Conservation (phyloP, 2,329 filamentous ascomycete species). For the Neobulgaria alba region DNA sequence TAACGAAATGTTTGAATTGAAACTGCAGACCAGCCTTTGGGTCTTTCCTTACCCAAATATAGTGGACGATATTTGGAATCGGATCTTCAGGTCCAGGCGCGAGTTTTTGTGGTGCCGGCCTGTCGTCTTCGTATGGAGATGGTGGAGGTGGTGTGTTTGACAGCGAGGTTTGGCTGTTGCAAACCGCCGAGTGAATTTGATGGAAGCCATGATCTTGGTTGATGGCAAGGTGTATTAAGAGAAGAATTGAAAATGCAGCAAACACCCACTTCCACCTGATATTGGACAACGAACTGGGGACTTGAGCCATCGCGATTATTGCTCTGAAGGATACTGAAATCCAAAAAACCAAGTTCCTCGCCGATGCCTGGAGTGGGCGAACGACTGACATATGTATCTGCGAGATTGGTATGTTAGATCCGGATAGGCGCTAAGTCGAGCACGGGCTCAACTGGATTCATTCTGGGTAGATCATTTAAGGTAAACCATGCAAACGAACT, state of each 20-base stretch:
- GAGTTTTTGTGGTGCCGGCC: too few relatives aligned
- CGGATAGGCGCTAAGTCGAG: too few relatives aligned
- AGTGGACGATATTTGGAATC: slow-evolving; percentile 7
- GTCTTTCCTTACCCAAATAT: slow-evolving; percentile 2
- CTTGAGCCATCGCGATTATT: background rate
- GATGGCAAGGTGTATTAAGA: background rate
- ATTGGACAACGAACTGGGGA: background rate
- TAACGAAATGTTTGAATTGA: slow-evolving; percentile 1
- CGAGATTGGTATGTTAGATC: too few relatives aligned
- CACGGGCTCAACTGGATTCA: too few relatives aligned
- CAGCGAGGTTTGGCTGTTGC: background rate
- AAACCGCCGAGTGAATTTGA: background rate
- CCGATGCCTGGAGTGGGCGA: too few relatives aligned
- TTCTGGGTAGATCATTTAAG: too few relatives aligned
- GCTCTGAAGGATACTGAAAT: too few relatives aligned
- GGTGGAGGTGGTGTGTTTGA: background rate
- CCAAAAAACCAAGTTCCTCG: too few relatives aligned
- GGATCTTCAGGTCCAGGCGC: background rate
- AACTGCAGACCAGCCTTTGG: background rate
- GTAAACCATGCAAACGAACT: too few relatives aligned
- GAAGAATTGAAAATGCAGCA: background rate
- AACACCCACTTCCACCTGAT: background rate
- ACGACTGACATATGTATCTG: too few relatives aligned
- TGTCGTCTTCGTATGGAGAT: background rate
- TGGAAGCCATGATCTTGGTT: background rate